phyloP scores from a whole-genome alignment of 331 rosid species.

The Quercus tomentella region DNA sequence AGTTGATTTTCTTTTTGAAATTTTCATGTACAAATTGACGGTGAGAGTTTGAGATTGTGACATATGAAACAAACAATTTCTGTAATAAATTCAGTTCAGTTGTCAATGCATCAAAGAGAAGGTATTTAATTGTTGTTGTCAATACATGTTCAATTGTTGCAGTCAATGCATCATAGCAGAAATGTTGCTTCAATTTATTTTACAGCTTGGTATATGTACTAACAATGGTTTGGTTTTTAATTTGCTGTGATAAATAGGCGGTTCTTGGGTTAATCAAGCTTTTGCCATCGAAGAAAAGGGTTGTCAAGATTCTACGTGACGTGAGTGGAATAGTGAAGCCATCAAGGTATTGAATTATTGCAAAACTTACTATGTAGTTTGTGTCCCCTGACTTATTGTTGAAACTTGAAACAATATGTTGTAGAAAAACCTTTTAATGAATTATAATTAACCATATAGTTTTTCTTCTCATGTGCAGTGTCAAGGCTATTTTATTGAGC shows the following conservation, averaged over 20 bases:
- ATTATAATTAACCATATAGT: not conserved
- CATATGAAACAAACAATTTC: not conserved
- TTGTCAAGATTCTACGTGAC: conserved; percentile 49
- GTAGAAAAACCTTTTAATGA: not conserved
- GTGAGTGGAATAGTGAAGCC: conserved; percentile 67
- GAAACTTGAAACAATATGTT: not conserved
- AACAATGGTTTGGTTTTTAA: not conserved
- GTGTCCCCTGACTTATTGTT: too few species aligned
- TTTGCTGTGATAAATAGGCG: conserved; percentile 31
- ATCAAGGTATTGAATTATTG: conserved; percentile 45
- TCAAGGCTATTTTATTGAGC: not conserved
- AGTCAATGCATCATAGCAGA: not conserved
- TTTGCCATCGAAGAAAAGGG: conserved; percentile 46
- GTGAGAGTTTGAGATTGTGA: not conserved
- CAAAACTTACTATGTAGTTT: too few species aligned
- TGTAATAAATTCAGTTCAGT: not conserved
- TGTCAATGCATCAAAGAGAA: too few species aligned
- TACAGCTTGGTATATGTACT: not conserved
- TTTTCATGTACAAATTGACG: too few species aligned
- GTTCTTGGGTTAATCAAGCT: conserved; percentile 44
- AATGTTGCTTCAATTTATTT: not conserved
- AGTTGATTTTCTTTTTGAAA: not conserved
- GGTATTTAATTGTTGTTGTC: not conserved
- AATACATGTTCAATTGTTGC: not conserved
- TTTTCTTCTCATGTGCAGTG: not conserved